Evolutionary conservation across 371 early-diverging fungal species (phyloP).

Genomic region (Sporodiniella umbellata): DNA sequence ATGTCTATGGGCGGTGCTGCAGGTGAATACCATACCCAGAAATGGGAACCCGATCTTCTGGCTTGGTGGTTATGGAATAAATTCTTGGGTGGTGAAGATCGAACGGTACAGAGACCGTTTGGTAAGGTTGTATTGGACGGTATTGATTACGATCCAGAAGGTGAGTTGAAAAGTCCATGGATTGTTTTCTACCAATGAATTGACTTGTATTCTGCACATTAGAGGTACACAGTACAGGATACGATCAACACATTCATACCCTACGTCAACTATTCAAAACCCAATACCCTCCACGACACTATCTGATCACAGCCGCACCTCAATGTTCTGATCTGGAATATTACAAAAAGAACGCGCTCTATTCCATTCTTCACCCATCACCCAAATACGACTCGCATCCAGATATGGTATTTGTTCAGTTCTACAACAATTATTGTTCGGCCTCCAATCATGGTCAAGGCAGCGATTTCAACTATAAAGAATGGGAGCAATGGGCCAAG

Average conservation of each 20-base stretch:
- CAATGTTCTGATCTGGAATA: conserved; percentile 58
- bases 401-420: conserved; percentile 70
- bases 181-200: not conserved
- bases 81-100: conserved; percentile 43
- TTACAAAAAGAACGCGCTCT: conserved; percentile 42
- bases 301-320: conserved; percentile 50
- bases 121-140: conserved; percentile 32
- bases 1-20: conserved; percentile 54
- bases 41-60: conserved; percentile 35
- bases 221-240: conserved; percentile 23
- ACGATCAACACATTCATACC: conserved; percentile 26
- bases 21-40: conserved; percentile 27
- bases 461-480: conserved; percentile 55
- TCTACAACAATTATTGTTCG: conserved; percentile 70
- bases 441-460: conserved; percentile 29
- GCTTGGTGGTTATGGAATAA: conserved; percentile 51
- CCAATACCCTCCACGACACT: conserved; percentile 32
- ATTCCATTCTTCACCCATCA: conserved; percentile 35
- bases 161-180: too few relatives aligned
- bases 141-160: conserved; percentile 53
- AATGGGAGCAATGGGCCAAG: conserved; percentile 50
- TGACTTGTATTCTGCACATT: not conserved
- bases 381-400: conserved; percentile 34
- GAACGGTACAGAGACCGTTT: conserved; percentile 27
- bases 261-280: conserved; percentile 34